Conservation (phyloP, 2,329 filamentous ascomycete genomes). For the Cercospora citrullina region DNA sequence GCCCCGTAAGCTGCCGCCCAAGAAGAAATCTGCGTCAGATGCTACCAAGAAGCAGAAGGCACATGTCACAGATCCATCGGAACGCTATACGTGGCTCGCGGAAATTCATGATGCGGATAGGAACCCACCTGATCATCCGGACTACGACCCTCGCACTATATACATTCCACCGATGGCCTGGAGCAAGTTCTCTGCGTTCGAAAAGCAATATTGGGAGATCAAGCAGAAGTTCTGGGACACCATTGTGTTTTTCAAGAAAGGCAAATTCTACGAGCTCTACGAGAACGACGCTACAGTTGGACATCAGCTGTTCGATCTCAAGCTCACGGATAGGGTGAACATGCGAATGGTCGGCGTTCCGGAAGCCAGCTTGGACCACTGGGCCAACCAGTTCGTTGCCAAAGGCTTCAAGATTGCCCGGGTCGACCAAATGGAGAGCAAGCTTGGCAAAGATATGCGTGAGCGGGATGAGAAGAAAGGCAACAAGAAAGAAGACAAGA, state of each 20-base stretch:
- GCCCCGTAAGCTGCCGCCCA: slow-evolving; percentile 44
- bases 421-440: slow-evolving; percentile 95
- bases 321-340: slow-evolving; percentile 96
- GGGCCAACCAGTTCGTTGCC: slow-evolving; percentile 97
- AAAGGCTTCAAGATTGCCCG: slow-evolving; percentile 97
- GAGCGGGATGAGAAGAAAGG: slow-evolving; percentile 65
- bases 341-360: slow-evolving; percentile 99
- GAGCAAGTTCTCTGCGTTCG: slow-evolving; percentile 84
- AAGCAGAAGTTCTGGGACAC: slow-evolving; percentile 98
- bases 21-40: slow-evolving; percentile 33
- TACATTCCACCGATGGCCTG: slow-evolving; percentile 82
- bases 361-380: slow-evolving; percentile 90
- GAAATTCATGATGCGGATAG: slow-evolving; percentile 81
- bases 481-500: slow-evolving; percentile 78
- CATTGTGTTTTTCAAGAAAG: slow-evolving; percentile 99
- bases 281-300: slow-evolving; percentile 97
- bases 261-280: slow-evolving; percentile 98
- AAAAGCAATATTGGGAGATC: slow-evolving; percentile 99
- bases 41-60: slow-evolving; percentile 60
- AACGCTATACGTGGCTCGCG: slow-evolving; percentile 87
- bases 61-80: slow-evolving; percentile 76
- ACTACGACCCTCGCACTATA: slow-evolving; percentile 89
- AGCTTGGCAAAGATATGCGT: slow-evolving; percentile 97
- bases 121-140: slow-evolving; percentile 73
- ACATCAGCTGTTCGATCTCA: slow-evolving; percentile 94